phyloP scores from a whole-genome alignment of 1,284 basidiomycete genomes.

The Cryptococcus jaspeensis region DNA sequence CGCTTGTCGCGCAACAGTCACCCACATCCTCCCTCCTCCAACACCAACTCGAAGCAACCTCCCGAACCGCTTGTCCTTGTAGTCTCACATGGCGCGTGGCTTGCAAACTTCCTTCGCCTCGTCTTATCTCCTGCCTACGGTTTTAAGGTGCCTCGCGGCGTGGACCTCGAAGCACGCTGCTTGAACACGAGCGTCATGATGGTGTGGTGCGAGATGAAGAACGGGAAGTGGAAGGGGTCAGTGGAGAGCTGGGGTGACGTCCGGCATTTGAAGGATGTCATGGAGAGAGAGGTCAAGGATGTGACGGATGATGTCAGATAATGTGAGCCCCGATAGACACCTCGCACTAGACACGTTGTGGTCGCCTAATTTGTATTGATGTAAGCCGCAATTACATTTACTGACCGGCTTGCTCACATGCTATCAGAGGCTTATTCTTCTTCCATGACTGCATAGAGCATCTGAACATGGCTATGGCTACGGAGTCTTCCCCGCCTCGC shows the following conservation, averaged over 20 bases:
- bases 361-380: too few relatives aligned
- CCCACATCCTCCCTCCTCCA: not conserved
- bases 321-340: too few relatives aligned
- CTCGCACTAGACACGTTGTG: too few relatives aligned
- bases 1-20: not conserved
- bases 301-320: conserved; percentile 18
- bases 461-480: too few relatives aligned
- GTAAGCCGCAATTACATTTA: too few relatives aligned
- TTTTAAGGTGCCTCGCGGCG: conserved; percentile 8
- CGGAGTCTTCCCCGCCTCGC: too few relatives aligned
- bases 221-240: conserved; percentile 19
- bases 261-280: conserved; percentile 24
- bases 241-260: conserved; percentile 31
- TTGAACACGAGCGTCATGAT: conserved; percentile 38
- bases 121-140: conserved; percentile 18
- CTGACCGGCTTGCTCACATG: too few relatives aligned
- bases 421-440: too few relatives aligned
- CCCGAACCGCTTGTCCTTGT: conserved; percentile 23
- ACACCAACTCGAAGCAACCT: not conserved
- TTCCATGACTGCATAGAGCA: too few relatives aligned
- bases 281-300: conserved; percentile 16
- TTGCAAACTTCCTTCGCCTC: conserved; percentile 25
- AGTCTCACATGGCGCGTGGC: conserved; percentile 46
- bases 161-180: conserved; percentile 23
- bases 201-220: conserved; percentile 17